Evolutionary conservation across 768 basidiomycete species (phyloP).

Genomic region (Suillus ampliporus): DNA sequence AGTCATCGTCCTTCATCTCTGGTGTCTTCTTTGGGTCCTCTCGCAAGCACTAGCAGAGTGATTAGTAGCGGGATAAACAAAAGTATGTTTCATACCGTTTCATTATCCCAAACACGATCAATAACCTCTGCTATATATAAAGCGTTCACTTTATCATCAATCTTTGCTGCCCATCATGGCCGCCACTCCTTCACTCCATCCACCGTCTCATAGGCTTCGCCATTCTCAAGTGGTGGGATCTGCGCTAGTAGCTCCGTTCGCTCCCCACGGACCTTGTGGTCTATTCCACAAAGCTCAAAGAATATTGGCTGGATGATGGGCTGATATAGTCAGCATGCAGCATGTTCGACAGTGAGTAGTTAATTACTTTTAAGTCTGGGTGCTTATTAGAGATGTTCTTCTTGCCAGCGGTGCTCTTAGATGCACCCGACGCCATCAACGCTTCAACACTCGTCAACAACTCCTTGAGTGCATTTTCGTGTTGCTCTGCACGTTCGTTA

Average conservation of each 20-base stretch:
- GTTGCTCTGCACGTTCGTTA: too few species aligned
- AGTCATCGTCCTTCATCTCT: slow-evolving; percentile 1
- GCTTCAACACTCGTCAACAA: too few species aligned
- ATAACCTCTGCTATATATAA: background rate
- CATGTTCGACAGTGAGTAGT: background rate
- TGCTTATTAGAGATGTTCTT: slow-evolving; percentile 6
- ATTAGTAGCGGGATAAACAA: background rate
- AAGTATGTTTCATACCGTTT: background rate
- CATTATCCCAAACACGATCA: slow-evolving; percentile 3
- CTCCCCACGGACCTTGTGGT: background rate
- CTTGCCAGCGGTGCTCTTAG: background rate
- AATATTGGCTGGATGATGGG: slow-evolving; percentile 2
- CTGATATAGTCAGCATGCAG: background rate
- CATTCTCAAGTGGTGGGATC: background rate
- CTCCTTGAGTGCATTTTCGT: too few species aligned
- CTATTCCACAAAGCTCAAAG: slow-evolving; percentile 1
- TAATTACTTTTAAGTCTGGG: slow-evolving; percentile 2
- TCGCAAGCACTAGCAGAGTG: background rate
- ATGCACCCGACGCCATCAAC: background rate
- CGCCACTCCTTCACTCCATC: background rate
- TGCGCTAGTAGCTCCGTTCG: background rate
- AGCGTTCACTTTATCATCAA: slow-evolving; percentile 2
- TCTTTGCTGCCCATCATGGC: background rate
- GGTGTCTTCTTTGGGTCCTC: background rate
- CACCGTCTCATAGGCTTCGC: background rate